These are phyloP conservation scores for Pichia sp. DNA, from an alignment of 1,139 yeast genomes.

Conservation along the genomic window DNA sequence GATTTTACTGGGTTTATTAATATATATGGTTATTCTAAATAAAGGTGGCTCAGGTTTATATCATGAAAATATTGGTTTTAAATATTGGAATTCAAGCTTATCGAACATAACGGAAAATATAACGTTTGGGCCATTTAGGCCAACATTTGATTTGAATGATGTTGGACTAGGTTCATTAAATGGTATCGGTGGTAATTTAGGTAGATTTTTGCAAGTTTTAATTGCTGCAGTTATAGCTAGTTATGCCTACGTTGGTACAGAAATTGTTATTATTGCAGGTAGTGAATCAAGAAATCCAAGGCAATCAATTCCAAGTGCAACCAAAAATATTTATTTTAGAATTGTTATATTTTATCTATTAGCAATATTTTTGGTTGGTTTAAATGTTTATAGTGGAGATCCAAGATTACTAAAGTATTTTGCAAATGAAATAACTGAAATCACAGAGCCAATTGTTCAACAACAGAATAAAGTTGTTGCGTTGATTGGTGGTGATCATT, in stretches of 20 bases:
- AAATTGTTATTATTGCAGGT: slow-evolving; percentile 77
- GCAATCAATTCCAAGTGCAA: slow-evolving; percentile 70
- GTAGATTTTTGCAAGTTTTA: slow-evolving; percentile 58
- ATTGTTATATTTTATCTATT: slow-evolving; percentile 61
- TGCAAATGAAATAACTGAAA: slow-evolving; percentile 6
- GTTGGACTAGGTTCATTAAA: slow-evolving; percentile 40
- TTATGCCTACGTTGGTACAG: slow-evolving; percentile 76
- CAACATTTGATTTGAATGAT: slow-evolving; percentile 55
- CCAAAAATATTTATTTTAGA: slow-evolving; percentile 68
- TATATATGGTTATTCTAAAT: slow-evolving; percentile 60
- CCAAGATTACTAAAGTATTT: slow-evolving; percentile 57
- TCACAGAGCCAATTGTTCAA: slow-evolving; percentile 1
- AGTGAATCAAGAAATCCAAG: slow-evolving; percentile 83
- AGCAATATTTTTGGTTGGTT: slow-evolving; percentile 64
- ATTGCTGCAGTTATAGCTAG: slow-evolving; percentile 61
- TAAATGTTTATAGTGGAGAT: slow-evolving; percentile 70
- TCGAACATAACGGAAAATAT: slow-evolving; percentile 45
- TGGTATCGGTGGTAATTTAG: slow-evolving; percentile 59
- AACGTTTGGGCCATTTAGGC: slow-evolving; percentile 68
- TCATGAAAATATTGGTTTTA: slow-evolving; percentile 48
- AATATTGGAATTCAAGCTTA: slow-evolving; percentile 52
- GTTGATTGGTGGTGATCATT: slow-evolving; percentile 29
- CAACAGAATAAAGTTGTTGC: slow-evolving; percentile 21
- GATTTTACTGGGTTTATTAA: slow-evolving; percentile 47
- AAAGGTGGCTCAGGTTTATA: slow-evolving; percentile 39